phyloP scores from a whole-genome alignment of 805 yeast species.

The Spathaspora sp. region DNA sequence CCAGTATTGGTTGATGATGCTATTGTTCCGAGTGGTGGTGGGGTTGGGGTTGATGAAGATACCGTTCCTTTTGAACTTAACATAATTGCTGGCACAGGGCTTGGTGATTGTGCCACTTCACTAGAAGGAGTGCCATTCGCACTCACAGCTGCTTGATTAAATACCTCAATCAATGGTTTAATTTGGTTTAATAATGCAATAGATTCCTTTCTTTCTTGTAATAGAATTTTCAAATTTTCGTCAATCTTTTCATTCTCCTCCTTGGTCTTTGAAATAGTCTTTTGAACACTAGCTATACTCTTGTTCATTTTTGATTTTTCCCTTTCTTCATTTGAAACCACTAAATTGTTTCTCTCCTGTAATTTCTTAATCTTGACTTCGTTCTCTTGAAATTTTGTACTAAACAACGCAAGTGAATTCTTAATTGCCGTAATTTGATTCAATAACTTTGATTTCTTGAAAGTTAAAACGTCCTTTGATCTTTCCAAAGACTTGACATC shows the following conservation, averaged over 20 bases:
- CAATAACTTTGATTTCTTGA: constrained; percentile 27
- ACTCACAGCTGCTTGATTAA: constrained; percentile 11
- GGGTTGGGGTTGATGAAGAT: not conserved
- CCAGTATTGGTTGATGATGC: not conserved
- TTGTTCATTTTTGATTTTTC: constrained; percentile 19
- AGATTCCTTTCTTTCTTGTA: constrained; percentile 22
- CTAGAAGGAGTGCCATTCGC: not conserved
- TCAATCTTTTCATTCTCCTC: constrained; percentile 22
- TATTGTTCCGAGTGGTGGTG: not conserved
- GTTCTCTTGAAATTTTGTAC: constrained; percentile 17
- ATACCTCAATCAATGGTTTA: constrained; percentile 21
- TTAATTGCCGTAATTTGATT: constrained; percentile 19
- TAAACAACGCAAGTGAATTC: constrained; percentile 15
- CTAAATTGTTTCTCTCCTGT: constrained; percentile 19
- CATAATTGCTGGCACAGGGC: not conserved
- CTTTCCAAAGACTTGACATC: constrained; percentile 29
- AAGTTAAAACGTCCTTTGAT: constrained; percentile 28
- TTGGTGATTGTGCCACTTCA: not conserved
- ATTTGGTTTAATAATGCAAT: constrained; percentile 13
- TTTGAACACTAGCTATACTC: constrained; percentile 10
- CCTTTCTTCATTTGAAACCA: constrained; percentile 18
- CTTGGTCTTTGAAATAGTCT: constrained; percentile 16
- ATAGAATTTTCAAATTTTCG: constrained; percentile 16
- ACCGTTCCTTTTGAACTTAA: not conserved
- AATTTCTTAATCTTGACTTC: constrained; percentile 14